phyloP scores from a whole-genome alignment of 208 protist genomes.

The Entamoeba dispar region DNA sequence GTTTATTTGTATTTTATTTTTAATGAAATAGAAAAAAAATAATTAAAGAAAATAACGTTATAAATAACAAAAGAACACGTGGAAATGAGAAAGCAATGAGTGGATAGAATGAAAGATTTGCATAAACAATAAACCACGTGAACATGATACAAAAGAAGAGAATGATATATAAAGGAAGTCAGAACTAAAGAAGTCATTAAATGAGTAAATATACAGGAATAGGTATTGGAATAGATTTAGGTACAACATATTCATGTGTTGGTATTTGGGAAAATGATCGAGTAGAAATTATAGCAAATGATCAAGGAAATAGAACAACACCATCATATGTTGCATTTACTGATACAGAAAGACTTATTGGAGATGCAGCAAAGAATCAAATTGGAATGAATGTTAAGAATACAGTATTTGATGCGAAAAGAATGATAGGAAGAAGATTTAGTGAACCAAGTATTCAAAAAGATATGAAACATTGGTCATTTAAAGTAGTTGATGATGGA shows the following conservation, averaged over 20 bases:
- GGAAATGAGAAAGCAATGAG: too few species aligned
- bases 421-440: constrained; percentile 58
- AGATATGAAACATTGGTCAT: constrained; percentile 54
- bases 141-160: too few species aligned
- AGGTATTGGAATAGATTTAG: constrained; percentile 52
- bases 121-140: too few species aligned
- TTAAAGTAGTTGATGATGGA: constrained; percentile 48
- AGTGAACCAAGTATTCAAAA: constrained; percentile 27
- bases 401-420: constrained; percentile 71
- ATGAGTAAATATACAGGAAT: neutral
- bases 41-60: too few species aligned
- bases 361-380: constrained; percentile 56
- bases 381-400: constrained; percentile 60
- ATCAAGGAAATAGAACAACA: constrained; percentile 50
- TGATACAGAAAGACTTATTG: constrained; percentile 37
- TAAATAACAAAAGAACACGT: too few species aligned
- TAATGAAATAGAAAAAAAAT: too few species aligned
- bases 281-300: constrained; percentile 46
- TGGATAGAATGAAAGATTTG: too few species aligned
- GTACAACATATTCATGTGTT: constrained; percentile 57
- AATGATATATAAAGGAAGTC: too few species aligned
- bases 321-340: constrained; percentile 51
- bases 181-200: too few species aligned
- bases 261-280: constrained; percentile 46
- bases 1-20: too few species aligned